phyloP scores from a whole-genome alignment of 345 rosid species.

The Lagerstroemia speciosa region DNA sequence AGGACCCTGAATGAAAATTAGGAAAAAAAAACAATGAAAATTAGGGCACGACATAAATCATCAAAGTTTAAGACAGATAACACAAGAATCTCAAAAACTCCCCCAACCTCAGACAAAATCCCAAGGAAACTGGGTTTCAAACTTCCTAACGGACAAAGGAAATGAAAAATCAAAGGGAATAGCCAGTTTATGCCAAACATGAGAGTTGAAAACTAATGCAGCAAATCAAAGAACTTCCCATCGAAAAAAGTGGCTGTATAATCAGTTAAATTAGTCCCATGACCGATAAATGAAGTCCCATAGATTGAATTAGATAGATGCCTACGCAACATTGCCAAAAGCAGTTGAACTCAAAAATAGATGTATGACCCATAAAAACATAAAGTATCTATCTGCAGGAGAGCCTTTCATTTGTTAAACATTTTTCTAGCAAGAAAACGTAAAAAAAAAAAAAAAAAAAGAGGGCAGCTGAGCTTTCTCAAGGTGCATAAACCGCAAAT shows the following conservation, averaged over 20 bases:
- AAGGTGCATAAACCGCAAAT: background rate
- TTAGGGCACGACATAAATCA: background rate
- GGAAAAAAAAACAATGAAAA: too few species aligned
- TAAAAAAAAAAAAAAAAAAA: background rate
- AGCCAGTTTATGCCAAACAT: background rate
- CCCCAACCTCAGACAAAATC: background rate
- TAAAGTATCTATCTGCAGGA: background rate
- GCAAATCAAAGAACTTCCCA: background rate
- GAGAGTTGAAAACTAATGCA: background rate
- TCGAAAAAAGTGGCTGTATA: too few species aligned
- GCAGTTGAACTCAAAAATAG: background rate
- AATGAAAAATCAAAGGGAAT: background rate
- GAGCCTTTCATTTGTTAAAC: background rate
- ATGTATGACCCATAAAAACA: background rate
- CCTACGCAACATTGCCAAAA: background rate
- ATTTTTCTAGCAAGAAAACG: background rate
- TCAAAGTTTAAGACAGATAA: background rate
- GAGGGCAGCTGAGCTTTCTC: background rate
- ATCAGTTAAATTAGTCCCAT: too few species aligned
- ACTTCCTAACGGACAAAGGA: background rate
- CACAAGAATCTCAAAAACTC: background rate
- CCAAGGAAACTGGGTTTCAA: background rate
- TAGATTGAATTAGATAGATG: background rate
- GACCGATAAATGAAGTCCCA: background rate
- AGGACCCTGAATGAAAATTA: conserved; percentile 14